Evolutionary conservation across 1,139 yeast species (phyloP), one percentile per base, ranked within the genome.

Genomic region (Pichia sp.): DNA sequence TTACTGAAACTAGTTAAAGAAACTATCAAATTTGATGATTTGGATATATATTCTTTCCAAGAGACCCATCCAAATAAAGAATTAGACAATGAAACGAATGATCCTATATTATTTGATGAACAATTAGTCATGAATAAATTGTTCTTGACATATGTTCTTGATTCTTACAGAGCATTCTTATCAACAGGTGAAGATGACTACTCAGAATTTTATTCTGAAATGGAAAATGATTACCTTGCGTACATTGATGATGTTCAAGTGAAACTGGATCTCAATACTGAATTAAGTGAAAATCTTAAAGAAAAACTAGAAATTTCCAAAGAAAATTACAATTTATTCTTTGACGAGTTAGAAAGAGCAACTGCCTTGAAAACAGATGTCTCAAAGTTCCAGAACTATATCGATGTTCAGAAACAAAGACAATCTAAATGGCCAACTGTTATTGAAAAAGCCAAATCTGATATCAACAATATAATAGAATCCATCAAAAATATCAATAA

Each of bases 331-430:
- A 60, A 68, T 17, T 59, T 68, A 17, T 73, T 83, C 19, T 77
- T 77, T 53, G 73, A 57, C 15, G 57, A 60, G 40, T 34, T 50
- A 17, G 62, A 75, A 56, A 83, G 84, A 60, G 72, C 81, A 8
- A 72, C 70, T 48, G 89, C 89, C 0, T 68, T 90, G 48, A 85
- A 84, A 56, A 79, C 81, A 50, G 97, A 90, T 66, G 71, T 85
- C 38, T 69, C 72, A 40, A 85, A 85, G 62, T 85, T 87, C 61
- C 76, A 79, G 57, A 84, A 81, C 18, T 87, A 85, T 60, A 81
- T 86, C 43, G 81, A 80, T 42, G 73, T 81, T 11, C 82, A 86
- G 77, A 80, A 83, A 54, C 69, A 72, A 31, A 72, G 88, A 49
- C 84, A 83, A 58, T 60, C 67, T 7, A 83, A 81, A 61, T 85